phyloP scores from a whole-genome alignment of 306 rosid genomes.

The Fagus crenata region DNA sequence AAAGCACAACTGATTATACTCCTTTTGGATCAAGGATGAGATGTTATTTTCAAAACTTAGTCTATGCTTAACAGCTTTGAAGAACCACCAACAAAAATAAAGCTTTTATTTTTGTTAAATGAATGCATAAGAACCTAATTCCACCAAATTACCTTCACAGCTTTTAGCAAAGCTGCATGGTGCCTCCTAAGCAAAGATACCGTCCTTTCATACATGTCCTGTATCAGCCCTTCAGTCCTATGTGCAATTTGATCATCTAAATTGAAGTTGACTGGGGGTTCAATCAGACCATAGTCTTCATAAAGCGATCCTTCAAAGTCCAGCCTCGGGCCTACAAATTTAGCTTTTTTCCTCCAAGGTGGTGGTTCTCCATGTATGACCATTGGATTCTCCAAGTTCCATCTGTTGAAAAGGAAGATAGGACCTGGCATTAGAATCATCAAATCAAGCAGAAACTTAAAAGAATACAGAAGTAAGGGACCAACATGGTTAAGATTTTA shows the following conservation, averaged over 20 bases:
- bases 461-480: conserved; percentile 19
- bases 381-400: conserved; percentile 98
- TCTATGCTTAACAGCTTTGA: neutral
- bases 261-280: conserved; percentile 80
- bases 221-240: conserved; percentile 73
- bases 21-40: too few relatives aligned
- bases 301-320: conserved; percentile 97
- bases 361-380: conserved; percentile 92
- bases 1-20: too few relatives aligned
- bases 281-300: conserved; percentile 65
- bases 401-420: conserved; percentile 44
- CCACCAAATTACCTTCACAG: conserved; percentile 62
- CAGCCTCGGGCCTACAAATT: conserved; percentile 86
- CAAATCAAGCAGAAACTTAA: conserved; percentile 16
- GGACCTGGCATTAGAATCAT: conserved; percentile 18
- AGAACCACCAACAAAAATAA: neutral
- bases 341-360: conserved; percentile 74
- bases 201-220: conserved; percentile 60
- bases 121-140: conserved; percentile 1
- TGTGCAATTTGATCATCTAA: conserved; percentile 75
- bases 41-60: neutral
- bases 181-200: conserved; percentile 69
- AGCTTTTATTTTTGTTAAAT: neutral
- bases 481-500: conserved; percentile 88
- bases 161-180: conserved; percentile 85